Base-by-base conservation (phyloP, 73 alveolate species). In the Paramecium pentaurelia region DNA sequence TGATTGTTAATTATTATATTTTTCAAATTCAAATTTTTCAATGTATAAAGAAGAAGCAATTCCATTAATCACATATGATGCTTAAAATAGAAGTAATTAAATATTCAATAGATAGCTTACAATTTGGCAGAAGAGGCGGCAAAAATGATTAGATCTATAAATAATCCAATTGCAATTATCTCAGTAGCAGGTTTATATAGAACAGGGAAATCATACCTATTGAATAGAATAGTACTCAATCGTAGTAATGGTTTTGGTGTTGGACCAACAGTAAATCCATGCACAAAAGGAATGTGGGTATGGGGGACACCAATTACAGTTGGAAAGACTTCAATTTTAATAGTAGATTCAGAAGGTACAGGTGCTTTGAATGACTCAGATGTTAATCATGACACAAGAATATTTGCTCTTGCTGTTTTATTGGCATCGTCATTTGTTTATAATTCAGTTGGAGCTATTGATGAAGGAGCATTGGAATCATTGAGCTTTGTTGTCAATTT, bases 171-270 rank as follows among this genome's bases (percentile, higher is more conserved):
- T 54, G 99, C 99, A 38, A 95, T 98, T 28, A 94, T 98, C 12
- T 97, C 99, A 25, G 99, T 98, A 25, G 99, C 99, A 54, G 99
- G 99, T 27, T 93, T 97, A 97, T 97, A 98, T 75, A 88, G 99
- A 93, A 98, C 99, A 49, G 99, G 99, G 10, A 98, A 97, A 90
- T 93, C 98, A 37, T 97, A 97, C 93, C 89, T 97, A 71, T 91
- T 97, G 58, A 97, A 97, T 95, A 59, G 98, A 58, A 94, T 97
- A 94, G 95, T 97, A 70, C 96, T 97, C 58, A 95, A 96, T 85
- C 84, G 97, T 95, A 92, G 95, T 71, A 89, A 92, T 77, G 99
- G 99, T 22, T 97, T 93, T 92, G 98, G 98, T 64, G 98, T 75
- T 8, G 96, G 95, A 86, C 98, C 94, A 51, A 84, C 95, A 16